Base-by-base conservation (phyloP, 164 flowering plant species). In the Tetracentron sinense region DNA sequence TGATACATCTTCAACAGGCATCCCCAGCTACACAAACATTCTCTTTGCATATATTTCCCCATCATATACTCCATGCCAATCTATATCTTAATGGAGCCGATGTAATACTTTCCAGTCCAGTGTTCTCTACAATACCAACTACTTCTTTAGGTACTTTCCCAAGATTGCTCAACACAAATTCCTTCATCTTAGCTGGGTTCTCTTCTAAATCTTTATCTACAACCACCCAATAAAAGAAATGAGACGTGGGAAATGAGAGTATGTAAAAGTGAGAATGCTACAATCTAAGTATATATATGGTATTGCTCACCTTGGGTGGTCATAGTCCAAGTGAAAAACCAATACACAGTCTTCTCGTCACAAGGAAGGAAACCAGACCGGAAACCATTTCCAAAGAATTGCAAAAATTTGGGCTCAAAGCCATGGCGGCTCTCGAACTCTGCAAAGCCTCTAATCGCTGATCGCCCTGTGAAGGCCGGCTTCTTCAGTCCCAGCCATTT, bases 321-420 rank as follows among this genome's bases (percentile, higher is more conserved):
- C 0, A 76, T 54, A 46, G 70, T 55, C 50, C 31, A 76, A 10
- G 82, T 78, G 75, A 84, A 55, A 69, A 82, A 84, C 92, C 87
- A 83, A 64, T 83, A 84, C 1, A 81, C 66, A 7, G 52, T 56
- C 0, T 63, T 70, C 2, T 77, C 75, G 54, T 86, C 78, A 30
- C 78, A 69, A 21, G 91, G 87, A 29, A 75, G 4, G 57, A 78
- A 64, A n/a, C 89, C 91, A 42, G 66, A 61, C 16, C 86, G 71
- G 29, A 72, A 19, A 19, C 88, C 91, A 54, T 77, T 54, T 7
- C 86, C 89, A 35, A 72, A 42, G 62, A 51, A 80, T 50, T 69
- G 82, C 42, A 58, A 5, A 42, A 78, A 61, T 11, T 73, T 78
- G 17, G 71, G 68, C 20, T 72, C 80, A 31, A 81, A 69, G 7